Base-by-base conservation (phyloP, 225 moss, liverwort and hornwort species). In the Lunularia cruciata region DNA sequence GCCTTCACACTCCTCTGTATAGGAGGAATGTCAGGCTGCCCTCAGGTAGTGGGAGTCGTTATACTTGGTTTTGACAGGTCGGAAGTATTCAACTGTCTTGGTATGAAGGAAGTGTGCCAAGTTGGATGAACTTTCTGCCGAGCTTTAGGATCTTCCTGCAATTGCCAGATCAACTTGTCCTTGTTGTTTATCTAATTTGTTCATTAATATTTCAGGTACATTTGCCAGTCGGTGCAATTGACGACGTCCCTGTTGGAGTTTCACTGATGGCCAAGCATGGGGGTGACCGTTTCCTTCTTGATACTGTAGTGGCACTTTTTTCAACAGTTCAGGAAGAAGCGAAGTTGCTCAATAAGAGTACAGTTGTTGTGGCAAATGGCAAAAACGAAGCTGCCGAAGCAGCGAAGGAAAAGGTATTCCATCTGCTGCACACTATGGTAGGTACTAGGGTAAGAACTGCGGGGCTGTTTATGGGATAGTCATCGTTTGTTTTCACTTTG, bases 251-350 rank as follows among this genome's bases (percentile, higher is more conserved):
- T 59, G 72, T 77, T 15, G 89, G 89, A 69, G 88, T 93, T 35
- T 98, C 98, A 67, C 67, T 98, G 13, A 86, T 98, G 37, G 89
- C 93, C 28, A 89, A 89, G 72, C 93, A 95, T 81, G 98, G 98
- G 22, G 89, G 85, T 69, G 98, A 93, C 55, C 93, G 89, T 33
- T 89, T 98, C 81, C 83, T 98, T 72, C 81, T 98, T 38, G 93
- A 98, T 71, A 89, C 85, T 49, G 86, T 91, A 32, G 61, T 84
- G 39, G 88, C 93, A 42, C 78, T 98, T 48, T 74, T 84, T 79
- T 79, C 89, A 36, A 79, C 81, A 33, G 81, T 91, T 32, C 98
- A 87, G 54, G 88, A 91, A 47, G 85, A 93, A 68, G 86, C 85
- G 20, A 81, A 88, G 69, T 59, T 47, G 37, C 60, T 20, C 57